Percentiles rank a stretch among this genome's conserved stretches.
phyloP scores from a whole-genome alignment of 441 rosid genomes.

The Mallotus japonicus region DNA sequence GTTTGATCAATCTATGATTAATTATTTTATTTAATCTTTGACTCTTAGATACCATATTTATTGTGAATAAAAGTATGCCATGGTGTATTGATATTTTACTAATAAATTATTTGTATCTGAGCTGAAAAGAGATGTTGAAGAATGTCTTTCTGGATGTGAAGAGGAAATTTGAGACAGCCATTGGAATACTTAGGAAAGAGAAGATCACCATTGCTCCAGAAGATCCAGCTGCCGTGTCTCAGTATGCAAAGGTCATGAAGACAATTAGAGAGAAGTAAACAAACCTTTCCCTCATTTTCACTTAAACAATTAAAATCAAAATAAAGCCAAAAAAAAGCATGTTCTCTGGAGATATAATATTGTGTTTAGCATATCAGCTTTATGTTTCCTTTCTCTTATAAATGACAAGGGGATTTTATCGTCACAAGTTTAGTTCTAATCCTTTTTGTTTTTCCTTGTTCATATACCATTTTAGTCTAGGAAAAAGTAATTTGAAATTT shows the following conservation, averaged over 20 bases:
- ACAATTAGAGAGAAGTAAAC: slow-evolving; percentile 83
- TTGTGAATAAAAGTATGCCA: background rate
- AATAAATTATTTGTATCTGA: slow-evolving; percentile 25
- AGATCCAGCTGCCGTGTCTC: slow-evolving; percentile 85
- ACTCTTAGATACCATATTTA: slow-evolving; percentile 4
- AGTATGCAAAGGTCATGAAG: slow-evolving; percentile 88
- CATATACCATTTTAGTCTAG: too few species aligned
- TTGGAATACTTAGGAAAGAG: slow-evolving; percentile 76
- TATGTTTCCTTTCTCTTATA: background rate
- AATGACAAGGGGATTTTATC: background rate
- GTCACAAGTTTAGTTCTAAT: background rate
- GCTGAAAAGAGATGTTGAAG: slow-evolving; percentile 76
- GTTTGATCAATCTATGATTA: background rate
- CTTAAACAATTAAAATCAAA: background rate
- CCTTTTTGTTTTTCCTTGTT: background rate
- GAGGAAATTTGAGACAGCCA: slow-evolving; percentile 76
- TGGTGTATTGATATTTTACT: slow-evolving; percentile 20
- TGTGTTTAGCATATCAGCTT: background rate
- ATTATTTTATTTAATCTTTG: background rate
- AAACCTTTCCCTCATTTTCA: background rate
- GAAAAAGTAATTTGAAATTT: too few species aligned
- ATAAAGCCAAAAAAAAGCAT: background rate
- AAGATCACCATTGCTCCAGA: slow-evolving; percentile 88
- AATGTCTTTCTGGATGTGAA: slow-evolving; percentile 79
- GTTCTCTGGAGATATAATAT: background rate